phyloP scores from a whole-genome alignment of 805 yeast genomes.

The Candida tallmaniae region DNA sequence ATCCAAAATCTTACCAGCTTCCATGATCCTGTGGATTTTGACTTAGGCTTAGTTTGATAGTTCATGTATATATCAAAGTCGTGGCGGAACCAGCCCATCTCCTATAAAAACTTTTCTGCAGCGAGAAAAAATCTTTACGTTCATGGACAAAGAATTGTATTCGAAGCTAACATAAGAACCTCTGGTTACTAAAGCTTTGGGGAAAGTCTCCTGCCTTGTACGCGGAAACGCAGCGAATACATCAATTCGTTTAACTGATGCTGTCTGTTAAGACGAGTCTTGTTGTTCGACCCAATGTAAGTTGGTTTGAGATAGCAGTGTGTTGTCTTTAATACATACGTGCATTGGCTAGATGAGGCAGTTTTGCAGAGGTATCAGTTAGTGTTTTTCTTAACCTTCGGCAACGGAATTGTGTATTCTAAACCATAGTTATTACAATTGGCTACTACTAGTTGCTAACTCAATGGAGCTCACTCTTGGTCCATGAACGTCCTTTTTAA shows the following conservation, averaged over 20 bases:
- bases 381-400: conserved; percentile 36
- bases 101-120: not conserved
- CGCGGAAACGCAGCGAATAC: conserved; percentile 58
- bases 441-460: conserved; percentile 43
- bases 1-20: conserved; percentile 24
- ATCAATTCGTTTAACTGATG: conserved; percentile 19
- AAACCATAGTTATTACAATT: conserved; percentile 78
- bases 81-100: not conserved
- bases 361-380: too few relatives aligned
- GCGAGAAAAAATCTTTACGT: conserved; percentile 30
- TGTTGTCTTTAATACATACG: too few relatives aligned
- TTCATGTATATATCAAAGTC: not conserved
- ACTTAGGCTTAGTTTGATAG: not conserved
- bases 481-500: conserved; percentile 54
- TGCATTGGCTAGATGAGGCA: too few relatives aligned
- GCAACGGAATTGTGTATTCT: conserved; percentile 55
- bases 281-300: not conserved
- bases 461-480: conserved; percentile 86
- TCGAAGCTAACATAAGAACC: conserved; percentile 65
- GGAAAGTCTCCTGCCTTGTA: conserved; percentile 84
- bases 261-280: not conserved
- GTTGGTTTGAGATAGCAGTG: conserved; percentile 5
- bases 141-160: conserved; percentile 74
- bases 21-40: conserved; percentile 5
- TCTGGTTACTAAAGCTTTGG: conserved; percentile 51